Evolutionary conservation across 2,329 filamentous ascomycete species (phyloP).

Genomic region (Beauveria brongniartii): DNA sequence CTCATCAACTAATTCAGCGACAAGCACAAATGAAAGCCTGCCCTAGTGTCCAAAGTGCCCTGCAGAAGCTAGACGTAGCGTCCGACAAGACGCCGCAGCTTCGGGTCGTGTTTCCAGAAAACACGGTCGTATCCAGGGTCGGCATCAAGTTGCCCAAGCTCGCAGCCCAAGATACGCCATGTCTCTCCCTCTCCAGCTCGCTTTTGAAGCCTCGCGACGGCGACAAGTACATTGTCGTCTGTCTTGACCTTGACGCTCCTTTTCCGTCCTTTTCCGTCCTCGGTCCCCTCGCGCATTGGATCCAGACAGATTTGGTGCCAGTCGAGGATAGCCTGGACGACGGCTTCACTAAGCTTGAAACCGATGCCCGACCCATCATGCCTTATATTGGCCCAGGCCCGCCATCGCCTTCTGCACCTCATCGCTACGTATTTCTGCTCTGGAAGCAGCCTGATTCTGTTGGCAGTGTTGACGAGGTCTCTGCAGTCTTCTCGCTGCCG

Average conservation of each 20-base stretch:
- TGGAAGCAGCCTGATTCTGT: slow-evolving; percentile 34
- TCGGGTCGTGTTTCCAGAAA: not conserved
- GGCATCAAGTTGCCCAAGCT: not conserved
- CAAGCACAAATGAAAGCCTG: not conserved
- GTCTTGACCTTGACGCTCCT: slow-evolving; percentile 40
- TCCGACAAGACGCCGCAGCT: not conserved
- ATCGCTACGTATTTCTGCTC: slow-evolving; percentile 42
- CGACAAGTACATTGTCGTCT: slow-evolving; percentile 9
- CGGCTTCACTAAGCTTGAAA: slow-evolving; percentile 3
- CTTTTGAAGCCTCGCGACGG: not conserved
- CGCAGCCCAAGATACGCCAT: not conserved
- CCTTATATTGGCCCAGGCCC: slow-evolving; percentile 38
- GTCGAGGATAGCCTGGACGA: not conserved
- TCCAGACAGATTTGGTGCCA: slow-evolving; percentile 25
- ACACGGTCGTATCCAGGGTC: not conserved
- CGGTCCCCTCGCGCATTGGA: slow-evolving; percentile 39
- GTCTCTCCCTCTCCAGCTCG: not conserved
- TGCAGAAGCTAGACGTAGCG: not conserved
- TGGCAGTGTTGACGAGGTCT: not conserved
- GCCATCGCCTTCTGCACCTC: slow-evolving; percentile 35
- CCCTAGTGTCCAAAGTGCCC: not conserved
- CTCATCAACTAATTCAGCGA: not conserved
- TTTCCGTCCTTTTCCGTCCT: slow-evolving; percentile 32
- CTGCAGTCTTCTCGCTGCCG: not conserved
- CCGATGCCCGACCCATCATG: slow-evolving; percentile 21